phyloP scores from a whole-genome alignment of 306 rosid genomes.

The Castanea mollissima region DNA sequence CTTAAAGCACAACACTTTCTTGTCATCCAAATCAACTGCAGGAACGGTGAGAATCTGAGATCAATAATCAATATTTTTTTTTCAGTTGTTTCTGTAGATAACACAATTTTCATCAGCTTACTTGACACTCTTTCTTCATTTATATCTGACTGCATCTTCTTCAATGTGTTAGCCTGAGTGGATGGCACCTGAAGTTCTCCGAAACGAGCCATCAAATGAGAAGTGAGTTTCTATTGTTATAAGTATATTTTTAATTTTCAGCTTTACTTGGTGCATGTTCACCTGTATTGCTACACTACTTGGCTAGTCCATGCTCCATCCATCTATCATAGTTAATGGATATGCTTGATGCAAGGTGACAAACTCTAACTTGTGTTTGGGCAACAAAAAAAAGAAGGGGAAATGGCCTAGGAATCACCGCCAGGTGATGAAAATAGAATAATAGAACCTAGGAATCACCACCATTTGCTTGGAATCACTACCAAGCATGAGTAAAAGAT shows the following conservation, averaged over 20 bases:
- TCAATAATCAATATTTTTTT: background rate
- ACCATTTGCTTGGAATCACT: no score
- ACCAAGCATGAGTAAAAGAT: no score
- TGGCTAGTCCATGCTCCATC: background rate
- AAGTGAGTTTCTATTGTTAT: constrained; percentile 48
- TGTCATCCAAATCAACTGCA: constrained; percentile 98
- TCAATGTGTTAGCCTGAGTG: constrained; percentile 85
- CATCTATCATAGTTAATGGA: background rate
- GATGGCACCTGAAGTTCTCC: constrained; percentile 99
- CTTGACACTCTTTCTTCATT: constrained; percentile 12
- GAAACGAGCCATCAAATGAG: constrained; percentile 97
- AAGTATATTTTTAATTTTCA: constrained; percentile 3
- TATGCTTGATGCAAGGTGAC: no score
- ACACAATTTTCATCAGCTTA: constrained; percentile 18
- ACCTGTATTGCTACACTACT: background rate
- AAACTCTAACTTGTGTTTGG: no score
- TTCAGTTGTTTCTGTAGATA: constrained; percentile 17
- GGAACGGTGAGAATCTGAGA: constrained; percentile 85
- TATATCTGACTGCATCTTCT: constrained; percentile 26
- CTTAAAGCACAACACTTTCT: constrained; percentile 93
- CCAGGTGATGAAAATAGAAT: no score
- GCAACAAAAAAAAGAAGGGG: no score
- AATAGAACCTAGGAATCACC: no score
- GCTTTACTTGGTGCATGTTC: background rate
- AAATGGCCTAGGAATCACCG: no score